These are phyloP conservation scores for Lodderomyces theae DNA, from an alignment of 1,139 yeast genomes.

Conservation along the genomic window DNA sequence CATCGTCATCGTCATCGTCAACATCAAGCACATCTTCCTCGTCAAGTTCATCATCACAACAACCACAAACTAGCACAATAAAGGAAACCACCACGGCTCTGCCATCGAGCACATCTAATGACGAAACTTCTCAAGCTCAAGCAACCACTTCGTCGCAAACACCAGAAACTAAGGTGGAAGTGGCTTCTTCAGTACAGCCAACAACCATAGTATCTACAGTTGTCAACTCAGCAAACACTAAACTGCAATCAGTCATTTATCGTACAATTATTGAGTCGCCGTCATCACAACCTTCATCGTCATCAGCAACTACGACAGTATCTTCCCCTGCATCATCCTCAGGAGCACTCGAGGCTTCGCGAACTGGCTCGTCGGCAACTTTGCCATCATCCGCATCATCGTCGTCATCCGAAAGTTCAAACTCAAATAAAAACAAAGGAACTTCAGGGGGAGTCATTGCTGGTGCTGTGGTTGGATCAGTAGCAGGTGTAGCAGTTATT, in stretches of 20 bases:
- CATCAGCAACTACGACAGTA: slow-evolving; percentile 11
- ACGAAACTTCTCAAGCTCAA: slow-evolving; percentile 8
- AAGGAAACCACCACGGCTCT: slow-evolving; percentile 13
- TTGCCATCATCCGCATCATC: slow-evolving; percentile 18
- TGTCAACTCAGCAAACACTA: slow-evolving; percentile 20
- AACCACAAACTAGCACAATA: slow-evolving; percentile 14
- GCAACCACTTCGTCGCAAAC: slow-evolving; percentile 8
- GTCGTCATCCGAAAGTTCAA: slow-evolving; percentile 12
- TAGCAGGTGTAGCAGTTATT: slow-evolving; percentile 47
- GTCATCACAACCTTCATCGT: slow-evolving; percentile 15
- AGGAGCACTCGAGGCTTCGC: slow-evolving; percentile 12
- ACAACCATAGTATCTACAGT: slow-evolving; percentile 23
- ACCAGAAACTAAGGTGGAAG: slow-evolving; percentile 6
- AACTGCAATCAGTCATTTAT: slow-evolving; percentile 23
- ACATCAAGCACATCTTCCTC: too few species aligned
- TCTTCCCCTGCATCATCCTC: slow-evolving; percentile 17
- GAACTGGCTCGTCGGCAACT: slow-evolving; percentile 15
- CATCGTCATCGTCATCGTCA: slow-evolving; percentile 5
- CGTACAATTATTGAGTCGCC: slow-evolving; percentile 23
- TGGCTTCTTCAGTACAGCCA: slow-evolving; percentile 9
- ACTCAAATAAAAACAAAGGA: slow-evolving; percentile 18
- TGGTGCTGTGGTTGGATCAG: slow-evolving; percentile 66
- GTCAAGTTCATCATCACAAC: slow-evolving; percentile 6
- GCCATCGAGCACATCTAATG: slow-evolving; percentile 8
- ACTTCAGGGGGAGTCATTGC: slow-evolving; percentile 64